phyloP scores from a whole-genome alignment of 2,329 filamentous ascomycete genomes.

The Xylaria sp. region DNA sequence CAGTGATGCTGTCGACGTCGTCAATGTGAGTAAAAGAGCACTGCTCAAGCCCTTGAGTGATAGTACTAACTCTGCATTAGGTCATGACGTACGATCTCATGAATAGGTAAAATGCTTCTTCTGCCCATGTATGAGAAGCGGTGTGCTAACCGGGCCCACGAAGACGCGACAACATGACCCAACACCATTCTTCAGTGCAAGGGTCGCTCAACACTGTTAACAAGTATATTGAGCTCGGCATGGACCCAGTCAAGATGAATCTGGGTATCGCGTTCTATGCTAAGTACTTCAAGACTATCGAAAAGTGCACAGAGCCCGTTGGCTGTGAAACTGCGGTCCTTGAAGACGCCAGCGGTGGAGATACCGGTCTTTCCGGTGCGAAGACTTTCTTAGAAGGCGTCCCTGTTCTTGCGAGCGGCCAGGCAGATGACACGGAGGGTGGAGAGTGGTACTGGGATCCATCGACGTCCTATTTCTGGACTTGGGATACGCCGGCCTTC shows the following conservation, averaged over 20 bases:
- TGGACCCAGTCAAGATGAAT: conserved; percentile 64
- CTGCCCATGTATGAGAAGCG: background rate
- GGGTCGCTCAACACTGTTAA: conserved; percentile 66
- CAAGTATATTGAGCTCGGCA: conserved; percentile 68
- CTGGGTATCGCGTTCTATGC: conserved; percentile 75
- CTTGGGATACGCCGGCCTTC: conserved; percentile 73
- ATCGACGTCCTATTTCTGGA: conserved; percentile 73
- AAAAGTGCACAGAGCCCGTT: conserved; percentile 56
- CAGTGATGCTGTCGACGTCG: conserved; percentile 68
- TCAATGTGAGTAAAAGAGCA: conserved; percentile 61
- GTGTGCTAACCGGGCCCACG: conserved; percentile 64
- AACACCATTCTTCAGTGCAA: conserved; percentile 72
- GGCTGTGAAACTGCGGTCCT: conserved; percentile 66
- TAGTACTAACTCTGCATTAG: conserved; percentile 31
- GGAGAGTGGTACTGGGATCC: conserved; percentile 77
- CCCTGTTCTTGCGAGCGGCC: conserved; percentile 53
- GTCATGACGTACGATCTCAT: conserved; percentile 55
- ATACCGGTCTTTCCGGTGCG: conserved; percentile 63
- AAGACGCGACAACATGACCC: conserved; percentile 73
- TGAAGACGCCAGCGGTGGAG: conserved; percentile 68
- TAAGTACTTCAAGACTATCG: conserved; percentile 68
- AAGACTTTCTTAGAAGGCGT: conserved; percentile 58
- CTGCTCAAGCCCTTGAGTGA: background rate
- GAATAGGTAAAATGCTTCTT: conserved; percentile 40
- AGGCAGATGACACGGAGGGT: conserved; percentile 67